Evolutionary conservation across 106 monocot species (phyloP).

Genomic region (Narthecium ossifragum): DNA sequence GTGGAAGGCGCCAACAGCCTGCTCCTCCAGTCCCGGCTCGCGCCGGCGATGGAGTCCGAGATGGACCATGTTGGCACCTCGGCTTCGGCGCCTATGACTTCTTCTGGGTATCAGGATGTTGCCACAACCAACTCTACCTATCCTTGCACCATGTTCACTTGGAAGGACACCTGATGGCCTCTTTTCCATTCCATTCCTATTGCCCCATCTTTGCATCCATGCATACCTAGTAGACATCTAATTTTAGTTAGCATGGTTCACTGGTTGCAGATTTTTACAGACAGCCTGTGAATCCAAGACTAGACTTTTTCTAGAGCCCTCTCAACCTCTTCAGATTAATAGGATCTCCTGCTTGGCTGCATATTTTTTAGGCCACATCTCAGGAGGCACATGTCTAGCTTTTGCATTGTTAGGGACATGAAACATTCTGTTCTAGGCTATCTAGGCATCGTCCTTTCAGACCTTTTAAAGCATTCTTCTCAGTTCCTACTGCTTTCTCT

Average conservation of each 20-base stretch:
- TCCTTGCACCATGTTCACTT: constrained; percentile 29
- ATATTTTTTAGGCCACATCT: constrained; percentile 19
- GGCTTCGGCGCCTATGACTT: not conserved
- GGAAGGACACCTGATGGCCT: constrained; percentile 30
- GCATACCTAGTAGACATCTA: not conserved
- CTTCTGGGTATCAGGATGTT: not conserved
- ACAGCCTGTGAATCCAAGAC: constrained; percentile 13
- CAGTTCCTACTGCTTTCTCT: not conserved
- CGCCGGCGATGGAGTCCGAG: constrained; percentile 4
- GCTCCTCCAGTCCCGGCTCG: constrained; percentile 52
- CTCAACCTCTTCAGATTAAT: not conserved
- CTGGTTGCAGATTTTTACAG: constrained; percentile 26
- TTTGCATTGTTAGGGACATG: not conserved
- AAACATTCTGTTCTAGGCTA: not conserved
- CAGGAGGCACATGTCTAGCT: not conserved
- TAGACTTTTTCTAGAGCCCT: not conserved
- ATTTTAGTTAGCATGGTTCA: constrained; percentile 1
- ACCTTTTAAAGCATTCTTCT: not conserved
- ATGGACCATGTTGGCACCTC: not conserved
- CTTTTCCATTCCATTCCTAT: not conserved
- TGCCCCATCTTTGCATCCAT: not conserved
- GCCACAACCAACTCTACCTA: constrained; percentile 4
- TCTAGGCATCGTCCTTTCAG: not conserved
- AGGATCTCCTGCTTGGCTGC: constrained; percentile 25
- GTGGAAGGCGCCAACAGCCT: constrained; percentile 59